A percentile compares a stretch with the other conserved stretches of the same genome.
Evolutionary conservation across 441 rosid genomes (phyloP).

Genomic region (Eutrema salsugineum): DNA sequence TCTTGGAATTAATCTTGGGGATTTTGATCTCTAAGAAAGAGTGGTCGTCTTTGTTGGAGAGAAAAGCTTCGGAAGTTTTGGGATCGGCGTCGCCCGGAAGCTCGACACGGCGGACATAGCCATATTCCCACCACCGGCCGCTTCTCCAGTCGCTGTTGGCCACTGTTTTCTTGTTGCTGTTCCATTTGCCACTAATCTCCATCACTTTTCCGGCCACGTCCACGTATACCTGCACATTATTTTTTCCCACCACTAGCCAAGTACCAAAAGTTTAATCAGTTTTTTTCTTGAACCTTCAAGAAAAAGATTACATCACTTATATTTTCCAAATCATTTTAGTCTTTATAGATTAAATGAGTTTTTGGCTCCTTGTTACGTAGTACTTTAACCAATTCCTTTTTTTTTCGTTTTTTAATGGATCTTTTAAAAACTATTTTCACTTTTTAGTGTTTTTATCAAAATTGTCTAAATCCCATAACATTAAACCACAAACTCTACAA

Average conservation of each 20-base stretch:
- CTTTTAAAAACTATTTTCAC: too few species aligned
- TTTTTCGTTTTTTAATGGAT: too few species aligned
- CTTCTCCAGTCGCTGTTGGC: constrained; percentile 70
- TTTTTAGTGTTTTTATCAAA: too few species aligned
- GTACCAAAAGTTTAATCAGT: constrained; percentile 14
- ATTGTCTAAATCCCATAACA: too few species aligned
- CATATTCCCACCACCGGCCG: constrained; percentile 87
- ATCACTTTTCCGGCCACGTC: constrained; percentile 60
- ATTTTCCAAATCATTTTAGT: too few species aligned
- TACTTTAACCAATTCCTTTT: too few species aligned
- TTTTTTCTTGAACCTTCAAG: background rate
- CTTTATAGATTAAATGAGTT: too few species aligned
- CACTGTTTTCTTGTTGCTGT: constrained; percentile 41
- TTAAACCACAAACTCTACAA: too few species aligned
- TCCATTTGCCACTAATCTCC: constrained; percentile 81
- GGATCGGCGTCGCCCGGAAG: constrained; percentile 73
- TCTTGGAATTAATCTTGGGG: constrained; percentile 39
- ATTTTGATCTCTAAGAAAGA: constrained; percentile 55
- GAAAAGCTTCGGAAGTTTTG: constrained; percentile 43
- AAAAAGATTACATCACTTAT: background rate
- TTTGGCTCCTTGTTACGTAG: too few species aligned
- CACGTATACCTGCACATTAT: constrained; percentile 39
- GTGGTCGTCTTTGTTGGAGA: constrained; percentile 39
- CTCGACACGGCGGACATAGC: constrained; percentile 82
- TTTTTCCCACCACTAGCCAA: constrained; percentile 45